Evolutionary conservation across 1,284 basidiomycete genomes (phyloP).

Genomic region (Naganishia sp.): DNA sequence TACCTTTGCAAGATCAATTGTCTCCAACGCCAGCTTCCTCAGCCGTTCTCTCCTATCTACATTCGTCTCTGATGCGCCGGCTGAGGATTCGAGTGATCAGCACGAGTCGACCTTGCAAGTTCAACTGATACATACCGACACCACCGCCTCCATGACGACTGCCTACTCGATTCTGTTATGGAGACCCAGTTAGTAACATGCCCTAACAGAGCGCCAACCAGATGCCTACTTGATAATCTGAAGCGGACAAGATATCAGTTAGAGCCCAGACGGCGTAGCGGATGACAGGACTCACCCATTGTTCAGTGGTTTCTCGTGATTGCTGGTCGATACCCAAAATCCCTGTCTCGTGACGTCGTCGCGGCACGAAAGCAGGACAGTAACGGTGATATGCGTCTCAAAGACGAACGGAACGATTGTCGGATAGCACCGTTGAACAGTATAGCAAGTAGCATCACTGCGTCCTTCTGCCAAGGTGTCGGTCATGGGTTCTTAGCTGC

Average conservation of each 20-base stretch:
- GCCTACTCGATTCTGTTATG: constrained; percentile 79
- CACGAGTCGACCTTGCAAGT: not conserved
- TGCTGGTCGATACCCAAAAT: not conserved
- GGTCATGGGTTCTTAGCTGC: too few species aligned
- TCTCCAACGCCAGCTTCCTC: constrained; percentile 91
- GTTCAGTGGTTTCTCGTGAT: not conserved
- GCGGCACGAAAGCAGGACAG: too few species aligned
- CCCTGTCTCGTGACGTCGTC: too few species aligned
- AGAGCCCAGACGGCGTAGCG: not conserved
- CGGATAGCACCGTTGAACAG: too few species aligned
- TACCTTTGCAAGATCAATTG: constrained; percentile 92
- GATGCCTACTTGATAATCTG: constrained; percentile 50
- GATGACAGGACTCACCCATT: constrained; percentile 5
- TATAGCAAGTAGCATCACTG: too few species aligned
- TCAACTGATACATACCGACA: constrained; percentile 58
- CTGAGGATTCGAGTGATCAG: constrained; percentile 31
- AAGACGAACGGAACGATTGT: too few species aligned
- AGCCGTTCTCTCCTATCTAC: constrained; percentile 93
- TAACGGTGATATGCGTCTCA: too few species aligned
- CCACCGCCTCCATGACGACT: constrained; percentile 95
- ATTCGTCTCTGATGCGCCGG: constrained; percentile 71
- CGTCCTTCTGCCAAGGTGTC: too few species aligned
- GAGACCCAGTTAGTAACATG: too few species aligned
- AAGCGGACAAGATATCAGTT: constrained; percentile 4
- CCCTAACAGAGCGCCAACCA: too few species aligned